Base-by-base conservation (phyloP, 495 filamentous ascomycete genomes). In the Tetracladium setigerum region DNA sequence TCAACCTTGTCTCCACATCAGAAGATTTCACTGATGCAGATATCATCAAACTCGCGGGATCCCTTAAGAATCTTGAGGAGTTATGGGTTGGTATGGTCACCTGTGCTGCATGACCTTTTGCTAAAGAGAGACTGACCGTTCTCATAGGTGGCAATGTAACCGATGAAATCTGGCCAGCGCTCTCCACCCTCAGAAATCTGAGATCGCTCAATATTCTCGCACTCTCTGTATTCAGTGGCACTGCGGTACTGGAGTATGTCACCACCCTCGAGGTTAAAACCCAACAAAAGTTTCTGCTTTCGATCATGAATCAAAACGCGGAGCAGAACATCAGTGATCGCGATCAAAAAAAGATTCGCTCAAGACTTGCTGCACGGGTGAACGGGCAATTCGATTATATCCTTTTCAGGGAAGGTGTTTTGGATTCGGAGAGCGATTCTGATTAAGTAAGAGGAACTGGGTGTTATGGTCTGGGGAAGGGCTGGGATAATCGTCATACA, bases 1-100 rank as follows among this genome's bases (percentile, higher is more conserved):
- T 84, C 9, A 66, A 73, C 14, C 62, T 84, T 11, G 59, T 65
- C 18, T 62, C 71, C 14, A 68, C 79, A 9, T 77, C 76, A 2
- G 76, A 80, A 19, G 67, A 70, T 39, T 73, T 83, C 37, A 60
- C 55, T 4, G 70, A 72, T 38, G 61, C 68, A 16, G 62, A 81
- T 38, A 67, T 86, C 34, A 62, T 66, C 16, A 46, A 57, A 9
- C 63, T 86, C 5, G 70, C 77, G 1, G 61, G 64, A 18, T 65
- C 44, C 10, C 57, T 69, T 27, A 40, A 12, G n/a, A 39, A 44
- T 10, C 30, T 56, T 19, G 44, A 53, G 43, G 46, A 63, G 4
- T 51, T 74, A 0, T 56, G 31, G 10, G 44, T 53, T 7, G 42
- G 68, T 9, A 56, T 60, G 5, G 5, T 14, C 3, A n/a, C 13